Conservation (phyloP, 768 basidiomycete species). For the Suillus clintonianus region DNA sequence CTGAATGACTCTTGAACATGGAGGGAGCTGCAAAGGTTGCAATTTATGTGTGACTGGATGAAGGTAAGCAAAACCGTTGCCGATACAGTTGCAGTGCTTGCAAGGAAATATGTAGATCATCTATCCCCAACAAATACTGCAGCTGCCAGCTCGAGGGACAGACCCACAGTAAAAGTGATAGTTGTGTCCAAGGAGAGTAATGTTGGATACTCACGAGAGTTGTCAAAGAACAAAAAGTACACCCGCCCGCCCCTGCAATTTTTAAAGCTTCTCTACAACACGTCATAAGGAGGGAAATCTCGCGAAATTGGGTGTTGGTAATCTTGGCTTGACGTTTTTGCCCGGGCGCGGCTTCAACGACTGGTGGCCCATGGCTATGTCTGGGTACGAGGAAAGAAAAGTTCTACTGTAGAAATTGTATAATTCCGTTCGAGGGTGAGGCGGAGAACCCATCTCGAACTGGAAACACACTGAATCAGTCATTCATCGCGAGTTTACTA, state of each 20-base stretch:
- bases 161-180: neutral
- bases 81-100: neutral
- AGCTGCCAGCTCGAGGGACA: neutral
- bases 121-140: neutral
- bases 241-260: neutral
- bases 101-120: too few species aligned
- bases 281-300: conserved; percentile 42
- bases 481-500: too few species aligned
- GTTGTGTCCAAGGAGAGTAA: neutral
- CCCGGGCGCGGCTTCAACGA: too few species aligned
- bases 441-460: too few species aligned
- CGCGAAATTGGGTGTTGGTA: conserved; percentile 86
- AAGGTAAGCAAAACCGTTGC: too few species aligned
- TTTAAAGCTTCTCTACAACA: too few species aligned
- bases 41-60: neutral
- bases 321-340: conserved; percentile 66
- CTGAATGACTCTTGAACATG: neutral
- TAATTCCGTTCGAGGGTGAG: too few species aligned
- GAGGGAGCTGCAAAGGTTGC: neutral
- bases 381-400: too few species aligned
- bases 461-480: too few species aligned
- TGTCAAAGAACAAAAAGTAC: neutral
- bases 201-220: neutral
- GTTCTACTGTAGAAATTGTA: too few species aligned
- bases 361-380: too few species aligned